These are phyloP conservation scores for Xylaria intraflava DNA, from an alignment of 495 filamentous ascomycete species.

Conservation along the genomic window DNA sequence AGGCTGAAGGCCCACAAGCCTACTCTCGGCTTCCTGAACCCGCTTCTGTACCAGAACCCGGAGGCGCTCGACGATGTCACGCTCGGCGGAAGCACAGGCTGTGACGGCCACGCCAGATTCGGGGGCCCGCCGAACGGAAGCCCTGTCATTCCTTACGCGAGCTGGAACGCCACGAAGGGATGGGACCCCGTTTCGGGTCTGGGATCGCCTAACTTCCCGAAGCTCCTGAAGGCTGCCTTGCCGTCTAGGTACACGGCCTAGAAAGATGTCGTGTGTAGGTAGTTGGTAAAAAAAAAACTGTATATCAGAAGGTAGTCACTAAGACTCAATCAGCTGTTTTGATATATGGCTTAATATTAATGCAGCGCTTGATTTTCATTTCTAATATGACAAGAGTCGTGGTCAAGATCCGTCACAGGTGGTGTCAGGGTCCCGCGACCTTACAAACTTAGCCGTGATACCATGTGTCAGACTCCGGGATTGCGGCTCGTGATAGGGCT, in stretches of 20 bases:
- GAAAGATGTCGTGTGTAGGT: neutral
- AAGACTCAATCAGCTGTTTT: no score
- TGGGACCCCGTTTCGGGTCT: constrained; percentile 57
- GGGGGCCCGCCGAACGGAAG: constrained; percentile 23
- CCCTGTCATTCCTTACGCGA: constrained; percentile 19
- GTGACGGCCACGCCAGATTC: constrained; percentile 49
- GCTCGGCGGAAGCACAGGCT: constrained; percentile 49
- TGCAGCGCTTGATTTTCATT: no score
- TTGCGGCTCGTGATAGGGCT: no score
- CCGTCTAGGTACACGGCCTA: neutral
- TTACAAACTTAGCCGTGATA: no score
- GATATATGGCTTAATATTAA: no score
- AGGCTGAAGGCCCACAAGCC: constrained; percentile 44
- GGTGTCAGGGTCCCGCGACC: no score
- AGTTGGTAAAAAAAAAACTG: neutral
- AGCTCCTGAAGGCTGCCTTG: constrained; percentile 24
- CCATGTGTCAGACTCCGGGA: no score
- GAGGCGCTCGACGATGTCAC: constrained; percentile 52
- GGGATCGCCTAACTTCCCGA: constrained; percentile 50
- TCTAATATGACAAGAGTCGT: no score
- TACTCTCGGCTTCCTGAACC: constrained; percentile 56
- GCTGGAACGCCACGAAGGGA: constrained; percentile 28
- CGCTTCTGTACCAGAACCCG: constrained; percentile 50
- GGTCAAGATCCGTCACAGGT: no score
- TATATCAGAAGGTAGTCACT: neutral